Evolutionary conservation across 108 stramenopile species (phyloP).

Genomic region (Epithemia pelagica): DNA sequence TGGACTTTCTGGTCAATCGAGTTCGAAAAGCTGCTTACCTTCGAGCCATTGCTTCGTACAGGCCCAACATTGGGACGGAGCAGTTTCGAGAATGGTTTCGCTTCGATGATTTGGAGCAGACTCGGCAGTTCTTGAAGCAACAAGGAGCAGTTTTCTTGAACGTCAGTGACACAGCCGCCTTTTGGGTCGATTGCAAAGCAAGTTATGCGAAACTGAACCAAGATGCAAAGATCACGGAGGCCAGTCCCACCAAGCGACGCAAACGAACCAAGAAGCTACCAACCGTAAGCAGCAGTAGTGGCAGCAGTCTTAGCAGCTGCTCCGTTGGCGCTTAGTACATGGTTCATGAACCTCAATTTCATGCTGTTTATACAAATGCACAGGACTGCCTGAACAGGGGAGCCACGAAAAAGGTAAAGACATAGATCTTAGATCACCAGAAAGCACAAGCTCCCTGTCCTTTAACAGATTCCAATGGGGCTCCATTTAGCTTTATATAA

Average conservation of each 20-base stretch:
- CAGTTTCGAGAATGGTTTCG: constrained; percentile 31
- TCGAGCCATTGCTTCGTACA: constrained; percentile 42
- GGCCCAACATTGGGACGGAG: constrained; percentile 38
- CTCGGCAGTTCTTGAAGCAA: constrained; percentile 31
- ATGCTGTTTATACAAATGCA: too few species aligned
- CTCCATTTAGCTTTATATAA: too few species aligned
- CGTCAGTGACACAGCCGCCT: constrained; percentile 16
- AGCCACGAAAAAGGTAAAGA: too few species aligned
- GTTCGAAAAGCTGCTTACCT: constrained; percentile 35
- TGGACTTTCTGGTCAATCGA: constrained; percentile 54
- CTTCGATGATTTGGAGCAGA: constrained; percentile 45
- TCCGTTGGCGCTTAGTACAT: too few species aligned
- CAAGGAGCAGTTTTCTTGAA: constrained; percentile 40
- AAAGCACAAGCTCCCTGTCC: too few species aligned
- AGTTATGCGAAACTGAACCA: constrained; percentile 1
- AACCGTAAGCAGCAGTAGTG: neutral
- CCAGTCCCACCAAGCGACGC: neutral
- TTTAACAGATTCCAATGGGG: too few species aligned
- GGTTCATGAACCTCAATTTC: too few species aligned
- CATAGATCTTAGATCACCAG: too few species aligned
- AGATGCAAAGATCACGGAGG: neutral
- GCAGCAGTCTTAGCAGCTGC: neutral
- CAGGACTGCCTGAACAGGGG: too few species aligned
- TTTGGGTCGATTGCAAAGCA: constrained; percentile 54
- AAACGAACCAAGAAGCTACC: neutral